Evolutionary conservation across 768 basidiomycete genomes (phyloP).

Genomic region (Leccinum longicurvipes): DNA sequence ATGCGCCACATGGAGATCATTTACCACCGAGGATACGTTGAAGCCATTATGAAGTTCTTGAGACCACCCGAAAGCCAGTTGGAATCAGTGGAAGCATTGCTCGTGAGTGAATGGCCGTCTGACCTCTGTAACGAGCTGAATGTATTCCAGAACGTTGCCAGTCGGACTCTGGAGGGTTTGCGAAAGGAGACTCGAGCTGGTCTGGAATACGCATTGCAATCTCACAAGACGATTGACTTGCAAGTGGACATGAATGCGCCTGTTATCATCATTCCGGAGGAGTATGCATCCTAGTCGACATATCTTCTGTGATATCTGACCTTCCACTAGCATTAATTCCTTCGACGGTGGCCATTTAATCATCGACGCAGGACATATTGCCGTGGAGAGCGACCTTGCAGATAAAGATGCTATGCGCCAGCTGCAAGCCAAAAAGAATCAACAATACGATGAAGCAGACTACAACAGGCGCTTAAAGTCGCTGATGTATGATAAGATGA

Average conservation of each 20-base stretch:
- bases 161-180: conserved; percentile 88
- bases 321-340: conserved; percentile 61
- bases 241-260: conserved; percentile 96
- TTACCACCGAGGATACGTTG: conserved; percentile 91
- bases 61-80: conserved; percentile 92
- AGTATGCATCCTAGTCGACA: conserved; percentile 42
- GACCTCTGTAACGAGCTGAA: neutral
- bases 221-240: conserved; percentile 95
- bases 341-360: conserved; percentile 81
- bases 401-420: conserved; percentile 76
- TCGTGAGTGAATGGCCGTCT: conserved; percentile 48
- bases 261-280: conserved; percentile 94
- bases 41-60: conserved; percentile 88
- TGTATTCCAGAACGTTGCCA: conserved; percentile 71
- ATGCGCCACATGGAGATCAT: conserved; percentile 97
- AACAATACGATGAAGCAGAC: conserved; percentile 84
- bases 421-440: conserved; percentile 78
- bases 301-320: conserved; percentile 18
- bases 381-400: conserved; percentile 86
- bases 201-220: conserved; percentile 87
- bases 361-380: conserved; percentile 94
- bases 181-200: conserved; percentile 93
- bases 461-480: conserved; percentile 74
- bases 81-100: conserved; percentile 90
- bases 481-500: conserved; percentile 93